phyloP scores from a whole-genome alignment of 495 filamentous ascomycete species.

The Neurospora sublineolata region DNA sequence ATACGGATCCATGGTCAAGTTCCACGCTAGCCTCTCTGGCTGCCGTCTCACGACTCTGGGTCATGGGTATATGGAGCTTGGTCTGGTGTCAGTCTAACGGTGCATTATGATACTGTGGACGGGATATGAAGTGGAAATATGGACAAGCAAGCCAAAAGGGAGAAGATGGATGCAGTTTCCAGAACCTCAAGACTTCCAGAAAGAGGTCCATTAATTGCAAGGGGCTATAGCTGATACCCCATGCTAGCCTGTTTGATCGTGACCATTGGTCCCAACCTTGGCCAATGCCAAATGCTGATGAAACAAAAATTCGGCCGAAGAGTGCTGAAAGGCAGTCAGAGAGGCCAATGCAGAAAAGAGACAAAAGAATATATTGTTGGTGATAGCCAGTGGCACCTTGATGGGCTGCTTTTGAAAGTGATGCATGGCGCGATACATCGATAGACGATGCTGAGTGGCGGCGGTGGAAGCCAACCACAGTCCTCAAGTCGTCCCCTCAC shows the following conservation, averaged over 20 bases:
- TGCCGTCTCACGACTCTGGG: background rate
- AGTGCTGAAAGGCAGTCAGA: background rate
- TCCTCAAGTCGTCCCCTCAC: background rate
- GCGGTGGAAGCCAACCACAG: background rate
- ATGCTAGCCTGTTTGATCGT: background rate
- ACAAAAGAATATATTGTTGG: background rate
- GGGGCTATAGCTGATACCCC: background rate
- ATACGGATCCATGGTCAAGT: background rate
- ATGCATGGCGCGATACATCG: background rate
- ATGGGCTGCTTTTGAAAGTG: background rate
- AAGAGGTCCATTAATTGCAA: background rate
- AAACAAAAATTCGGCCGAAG: background rate
- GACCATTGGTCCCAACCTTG: background rate
- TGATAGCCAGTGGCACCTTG: background rate
- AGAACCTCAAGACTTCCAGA: background rate
- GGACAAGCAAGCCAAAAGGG: background rate
- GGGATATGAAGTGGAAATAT: background rate
- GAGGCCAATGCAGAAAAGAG: background rate
- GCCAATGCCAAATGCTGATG: background rate
- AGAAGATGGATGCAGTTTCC: background rate
- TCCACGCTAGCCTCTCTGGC: background rate
- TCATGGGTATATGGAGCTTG: background rate
- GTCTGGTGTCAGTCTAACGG: background rate
- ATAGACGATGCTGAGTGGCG: background rate
- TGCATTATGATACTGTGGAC: background rate